These are phyloP conservation scores for Kalmanozyma brasiliensis DNA, from an alignment of 1,284 basidiomycete species.

Conservation along the genomic window DNA sequence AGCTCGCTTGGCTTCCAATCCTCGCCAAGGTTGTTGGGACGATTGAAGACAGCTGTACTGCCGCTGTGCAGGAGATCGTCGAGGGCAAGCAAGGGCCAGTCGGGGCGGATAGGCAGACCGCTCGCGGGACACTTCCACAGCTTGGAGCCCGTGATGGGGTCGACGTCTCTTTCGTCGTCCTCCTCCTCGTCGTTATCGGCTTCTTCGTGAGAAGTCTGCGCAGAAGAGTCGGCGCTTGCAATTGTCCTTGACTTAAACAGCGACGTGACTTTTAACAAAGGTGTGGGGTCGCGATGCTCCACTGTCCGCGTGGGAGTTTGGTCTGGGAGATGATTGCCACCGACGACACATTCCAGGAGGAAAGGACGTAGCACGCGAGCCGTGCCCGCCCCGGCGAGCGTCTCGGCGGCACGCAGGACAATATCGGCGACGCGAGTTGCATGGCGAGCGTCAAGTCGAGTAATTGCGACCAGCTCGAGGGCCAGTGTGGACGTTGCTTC, in stretches of 20 bases:
- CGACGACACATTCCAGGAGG: conserved; percentile 23
- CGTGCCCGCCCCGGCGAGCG: conserved; percentile 2
- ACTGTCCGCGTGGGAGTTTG: neutral
- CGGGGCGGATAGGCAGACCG: conserved; percentile 76
- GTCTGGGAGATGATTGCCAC: conserved; percentile 17
- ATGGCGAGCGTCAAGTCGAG: conserved; percentile 26
- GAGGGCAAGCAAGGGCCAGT: conserved; percentile 81
- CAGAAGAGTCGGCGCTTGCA: conserved; percentile 2
- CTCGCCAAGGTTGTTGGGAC: conserved; percentile 78
- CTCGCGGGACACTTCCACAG: conserved; percentile 66
- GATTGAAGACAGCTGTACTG: conserved; percentile 66
- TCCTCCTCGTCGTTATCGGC: conserved; percentile 61
- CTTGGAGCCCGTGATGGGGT: conserved; percentile 66
- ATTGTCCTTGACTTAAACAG: too few relatives aligned
- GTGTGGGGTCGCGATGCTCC: conserved; percentile 7
- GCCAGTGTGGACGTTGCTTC: neutral
- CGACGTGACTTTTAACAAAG: conserved; percentile 22
- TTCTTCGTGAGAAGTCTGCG: conserved; percentile 29
- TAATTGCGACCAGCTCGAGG: conserved; percentile 22
- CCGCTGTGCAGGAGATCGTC: conserved; percentile 77
- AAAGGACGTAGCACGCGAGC: conserved; percentile 18
- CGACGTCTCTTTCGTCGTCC: conserved; percentile 40
- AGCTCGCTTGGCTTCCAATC: conserved; percentile 84
- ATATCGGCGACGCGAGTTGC: conserved; percentile 18
- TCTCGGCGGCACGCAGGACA: conserved; percentile 6